phyloP scores from a whole-genome alignment of 2,329 filamentous ascomycete species.

The Cladophialophora psammophila region DNA sequence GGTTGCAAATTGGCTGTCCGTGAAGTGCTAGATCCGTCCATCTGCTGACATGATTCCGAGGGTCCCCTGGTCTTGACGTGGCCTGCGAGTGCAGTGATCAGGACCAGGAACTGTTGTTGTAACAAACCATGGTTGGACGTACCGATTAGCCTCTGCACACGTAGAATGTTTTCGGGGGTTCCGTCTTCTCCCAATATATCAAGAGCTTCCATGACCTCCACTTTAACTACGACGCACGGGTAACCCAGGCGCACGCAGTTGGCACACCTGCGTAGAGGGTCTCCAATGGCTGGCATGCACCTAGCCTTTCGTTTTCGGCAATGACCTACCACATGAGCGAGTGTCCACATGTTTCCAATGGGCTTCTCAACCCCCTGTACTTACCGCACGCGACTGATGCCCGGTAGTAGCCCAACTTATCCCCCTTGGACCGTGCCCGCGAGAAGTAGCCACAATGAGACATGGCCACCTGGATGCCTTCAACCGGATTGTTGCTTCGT shows the following conservation, averaged over 20 bases:
- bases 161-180: conserved; percentile 20
- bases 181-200: conserved; percentile 16
- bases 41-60: not conserved
- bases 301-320: conserved; percentile 23
- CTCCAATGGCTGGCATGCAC: conserved; percentile 15
- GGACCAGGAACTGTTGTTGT: not conserved
- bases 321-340: conserved; percentile 16
- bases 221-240: conserved; percentile 21
- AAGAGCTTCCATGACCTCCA: conserved; percentile 27
- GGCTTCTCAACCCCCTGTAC: not conserved
- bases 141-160: conserved; percentile 20
- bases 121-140: not conserved
- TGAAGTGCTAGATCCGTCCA: not conserved
- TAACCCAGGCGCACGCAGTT: conserved; percentile 21
- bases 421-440: conserved; percentile 17
- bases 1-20: not conserved
- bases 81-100: conserved; percentile 1
- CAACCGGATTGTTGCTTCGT: not conserved
- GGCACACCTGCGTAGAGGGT: conserved; percentile 13
- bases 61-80: conserved; percentile 8
- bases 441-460: conserved; percentile 23
- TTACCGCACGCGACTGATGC: conserved; percentile 22
- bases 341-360: conserved; percentile 1
- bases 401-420: conserved; percentile 22
- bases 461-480: conserved; percentile 2